A percentile compares a stretch with the other conserved stretches of the same genome.
phyloP scores from a whole-genome alignment of 1,284 basidiomycete species.

The Fomitopsis pinicola region DNA sequence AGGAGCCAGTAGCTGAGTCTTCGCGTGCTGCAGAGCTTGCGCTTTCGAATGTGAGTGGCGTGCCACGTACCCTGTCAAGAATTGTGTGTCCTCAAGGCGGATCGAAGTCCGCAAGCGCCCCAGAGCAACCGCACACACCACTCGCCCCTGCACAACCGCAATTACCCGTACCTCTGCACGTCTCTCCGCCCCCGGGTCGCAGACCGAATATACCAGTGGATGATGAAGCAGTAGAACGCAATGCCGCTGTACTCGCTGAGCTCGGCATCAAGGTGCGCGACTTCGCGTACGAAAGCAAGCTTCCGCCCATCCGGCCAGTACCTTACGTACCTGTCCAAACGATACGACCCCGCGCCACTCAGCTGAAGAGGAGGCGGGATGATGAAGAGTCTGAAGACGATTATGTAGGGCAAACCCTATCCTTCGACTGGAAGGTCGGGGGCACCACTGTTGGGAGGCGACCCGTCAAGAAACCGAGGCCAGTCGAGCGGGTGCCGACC shows the following conservation, averaged over 20 bases:
- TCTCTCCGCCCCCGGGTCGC: no score
- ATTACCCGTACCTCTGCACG: no score
- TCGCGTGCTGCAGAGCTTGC: background rate
- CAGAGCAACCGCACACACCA: background rate
- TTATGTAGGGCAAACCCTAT: constrained; percentile 12
- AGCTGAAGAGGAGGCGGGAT: constrained; percentile 34
- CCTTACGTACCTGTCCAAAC: constrained; percentile 37
- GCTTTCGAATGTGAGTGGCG: constrained; percentile 1
- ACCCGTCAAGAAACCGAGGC: constrained; percentile 26
- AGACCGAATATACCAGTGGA: no score
- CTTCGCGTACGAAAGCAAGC: constrained; percentile 62
- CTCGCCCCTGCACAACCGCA: background rate
- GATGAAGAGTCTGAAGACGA: constrained; percentile 25
- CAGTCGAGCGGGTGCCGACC: constrained; percentile 43
- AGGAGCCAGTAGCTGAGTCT: background rate
- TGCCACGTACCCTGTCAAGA: background rate
- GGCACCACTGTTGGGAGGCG: constrained; percentile 11
- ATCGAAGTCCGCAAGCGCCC: background rate
- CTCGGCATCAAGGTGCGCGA: constrained; percentile 66
- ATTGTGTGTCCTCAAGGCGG: constrained; percentile 2
- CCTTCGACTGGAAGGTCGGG: constrained; percentile 13
- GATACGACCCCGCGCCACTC: constrained; percentile 36
- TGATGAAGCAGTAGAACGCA: background rate
- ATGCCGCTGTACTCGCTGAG: constrained; percentile 26
- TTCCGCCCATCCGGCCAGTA: constrained; percentile 53